phyloP scores from a whole-genome alignment of 805 yeast species.

The Hanseniaspora pseudoguilliermondii region DNA sequence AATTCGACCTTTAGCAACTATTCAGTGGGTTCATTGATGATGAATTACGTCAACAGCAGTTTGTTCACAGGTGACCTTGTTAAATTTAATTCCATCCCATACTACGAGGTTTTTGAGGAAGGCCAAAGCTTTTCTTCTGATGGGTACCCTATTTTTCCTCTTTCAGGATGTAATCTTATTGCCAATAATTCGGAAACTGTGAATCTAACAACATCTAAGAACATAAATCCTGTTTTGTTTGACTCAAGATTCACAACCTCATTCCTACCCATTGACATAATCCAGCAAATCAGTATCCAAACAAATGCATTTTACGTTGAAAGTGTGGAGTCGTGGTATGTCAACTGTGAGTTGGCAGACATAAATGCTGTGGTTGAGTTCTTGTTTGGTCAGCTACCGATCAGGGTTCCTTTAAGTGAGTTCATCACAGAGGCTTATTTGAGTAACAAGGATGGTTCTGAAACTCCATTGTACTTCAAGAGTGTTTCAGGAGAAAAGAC shows the following conservation, averaged over 20 bases:
- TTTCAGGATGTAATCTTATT: conserved; percentile 34
- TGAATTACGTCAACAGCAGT: not conserved
- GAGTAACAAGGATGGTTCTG: conserved; percentile 19
- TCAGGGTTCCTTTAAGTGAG: conserved; percentile 39
- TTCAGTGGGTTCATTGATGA: conserved; percentile 9
- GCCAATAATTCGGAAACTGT: conserved; percentile 31
- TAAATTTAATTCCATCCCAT: conserved; percentile 39
- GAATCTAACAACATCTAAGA: conserved; percentile 27
- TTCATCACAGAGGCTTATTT: conserved; percentile 32
- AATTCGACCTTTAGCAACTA: not conserved
- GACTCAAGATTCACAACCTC: conserved; percentile 42
- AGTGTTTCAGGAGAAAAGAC: conserved; percentile 29
- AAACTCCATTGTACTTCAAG: conserved; percentile 33
- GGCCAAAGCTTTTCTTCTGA: conserved; percentile 15
- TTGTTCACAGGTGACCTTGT: conserved; percentile 37
- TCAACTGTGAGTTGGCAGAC: conserved; percentile 42
- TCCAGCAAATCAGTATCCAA: conserved; percentile 56
- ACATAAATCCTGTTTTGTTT: conserved; percentile 41
- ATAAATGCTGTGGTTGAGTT: conserved; percentile 42
- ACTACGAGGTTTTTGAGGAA: conserved; percentile 18
- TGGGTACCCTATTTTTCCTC: conserved; percentile 37
- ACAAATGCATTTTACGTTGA: conserved; percentile 49
- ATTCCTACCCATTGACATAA: conserved; percentile 42
- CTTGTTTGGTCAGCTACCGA: conserved; percentile 38
- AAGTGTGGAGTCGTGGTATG: conserved; percentile 42